These are phyloP conservation scores for Arbutus unedo DNA, from an alignment of 148 eudicot genomes.

Conservation along the genomic window DNA sequence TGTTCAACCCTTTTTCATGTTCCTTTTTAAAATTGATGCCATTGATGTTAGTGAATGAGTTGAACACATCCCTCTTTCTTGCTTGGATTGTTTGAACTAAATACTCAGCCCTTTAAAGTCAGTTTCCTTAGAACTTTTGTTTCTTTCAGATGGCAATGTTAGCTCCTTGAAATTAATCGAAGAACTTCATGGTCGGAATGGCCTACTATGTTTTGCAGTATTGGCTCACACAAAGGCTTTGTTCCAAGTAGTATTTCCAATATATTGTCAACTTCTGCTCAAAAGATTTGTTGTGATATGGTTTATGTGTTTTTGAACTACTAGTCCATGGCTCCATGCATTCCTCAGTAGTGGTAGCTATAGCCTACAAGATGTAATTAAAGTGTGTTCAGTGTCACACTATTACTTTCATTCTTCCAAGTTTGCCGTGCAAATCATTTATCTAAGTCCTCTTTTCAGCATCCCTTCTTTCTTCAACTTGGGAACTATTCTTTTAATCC, in stretches of 20 bases:
- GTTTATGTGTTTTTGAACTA: background rate
- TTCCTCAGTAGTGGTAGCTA: background rate
- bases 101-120: background rate
- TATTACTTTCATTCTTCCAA: background rate
- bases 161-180: background rate
- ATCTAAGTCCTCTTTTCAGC: background rate
- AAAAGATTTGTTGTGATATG: background rate
- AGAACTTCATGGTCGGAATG: constrained; percentile 15
- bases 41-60: background rate
- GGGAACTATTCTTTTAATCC: background rate
- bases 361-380: background rate
- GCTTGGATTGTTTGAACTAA: constrained; percentile 6
- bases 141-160: background rate
- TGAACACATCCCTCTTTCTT: background rate
- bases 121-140: background rate
- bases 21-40: background rate
- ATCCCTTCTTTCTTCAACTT: background rate
- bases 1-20: background rate
- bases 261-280: background rate
- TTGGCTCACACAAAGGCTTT: background rate
- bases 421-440: background rate
- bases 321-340: too few relatives aligned
- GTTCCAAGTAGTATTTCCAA: background rate
- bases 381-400: background rate
- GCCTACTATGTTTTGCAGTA: background rate